Evolutionary conservation across 495 filamentous ascomycete species (phyloP).

Genomic region (Oleoguttula mirabilis): DNA sequence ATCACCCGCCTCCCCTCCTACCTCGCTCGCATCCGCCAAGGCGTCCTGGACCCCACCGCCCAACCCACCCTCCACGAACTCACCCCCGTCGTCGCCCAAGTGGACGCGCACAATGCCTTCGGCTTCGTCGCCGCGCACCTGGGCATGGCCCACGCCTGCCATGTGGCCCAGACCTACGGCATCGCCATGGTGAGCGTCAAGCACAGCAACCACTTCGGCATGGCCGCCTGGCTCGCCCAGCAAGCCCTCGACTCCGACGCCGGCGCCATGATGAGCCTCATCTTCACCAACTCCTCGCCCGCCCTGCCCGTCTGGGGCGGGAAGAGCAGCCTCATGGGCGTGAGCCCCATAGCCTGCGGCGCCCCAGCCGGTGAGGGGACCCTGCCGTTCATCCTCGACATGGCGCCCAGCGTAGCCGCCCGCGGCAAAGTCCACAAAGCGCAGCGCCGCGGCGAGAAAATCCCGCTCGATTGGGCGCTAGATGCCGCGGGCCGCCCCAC

Average conservation of each 20-base stretch:
- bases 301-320: conserved; percentile 66
- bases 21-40: conserved; percentile 54
- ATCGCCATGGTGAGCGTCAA: conserved; percentile 63
- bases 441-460: conserved; percentile 55
- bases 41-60: conserved; percentile 47
- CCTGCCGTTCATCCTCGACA: conserved; percentile 57
- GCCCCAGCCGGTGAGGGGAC: conserved; percentile 47
- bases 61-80: conserved; percentile 43
- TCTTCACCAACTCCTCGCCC: conserved; percentile 69
- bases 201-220: conserved; percentile 71
- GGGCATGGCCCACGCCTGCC: conserved; percentile 51
- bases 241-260: conserved; percentile 46
- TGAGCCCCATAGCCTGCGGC: conserved; percentile 66
- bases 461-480: conserved; percentile 62
- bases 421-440: conserved; percentile 70
- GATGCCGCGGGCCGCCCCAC: conserved; percentile 57
- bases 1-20: conserved; percentile 66
- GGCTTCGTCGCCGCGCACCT: conserved; percentile 54
- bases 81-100: conserved; percentile 53
- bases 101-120: conserved; percentile 64
- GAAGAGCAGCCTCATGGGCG: conserved; percentile 53
- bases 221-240: conserved; percentile 66
- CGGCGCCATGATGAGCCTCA: conserved; percentile 58
- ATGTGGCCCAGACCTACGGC: conserved; percentile 51
- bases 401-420: conserved; percentile 64